Base-by-base conservation (phyloP, 2,329 filamentous ascomycete species). In the Cladosporium phlei region DNA sequence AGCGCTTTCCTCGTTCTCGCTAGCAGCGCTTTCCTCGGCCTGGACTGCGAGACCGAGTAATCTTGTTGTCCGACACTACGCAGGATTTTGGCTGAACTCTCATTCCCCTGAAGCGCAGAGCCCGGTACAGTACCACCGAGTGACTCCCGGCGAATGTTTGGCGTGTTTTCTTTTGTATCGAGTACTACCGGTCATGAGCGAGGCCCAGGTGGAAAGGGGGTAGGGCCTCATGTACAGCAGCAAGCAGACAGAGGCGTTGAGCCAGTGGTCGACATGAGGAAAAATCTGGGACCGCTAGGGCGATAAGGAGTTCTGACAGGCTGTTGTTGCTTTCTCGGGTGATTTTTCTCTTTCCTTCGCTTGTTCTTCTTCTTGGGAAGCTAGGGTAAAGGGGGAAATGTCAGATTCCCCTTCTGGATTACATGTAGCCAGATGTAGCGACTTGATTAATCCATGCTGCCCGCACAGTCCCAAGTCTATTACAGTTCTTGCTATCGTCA, bases 81-180 rank as follows among this genome's bases (percentile, higher is more conserved):
- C 20, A 16, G 7, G 14, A 12, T 3, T 2, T 20, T 10, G 7
- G n/a, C n/a, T 21, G 12, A 16, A 7, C 12, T 4, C 14, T 17
- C 3, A 5, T 16, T 21, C 9, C 6, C 8, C 7, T 27, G 35
- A 22, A 10, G n/a, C 14, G 21, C 35, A 38, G n/a, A n/a, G n/a
- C n/a, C n/a, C n/a, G n/a, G n/a, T 7, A 10, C 21, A 22, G 14
- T 10, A 16, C 12, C 35, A 27, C 22, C 28, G n/a, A n/a, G n/a
- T n/a, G n/a, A n/a, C n/a, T n/a, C n/a, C n/a, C n/a, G n/a, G n/a
- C n/a, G n/a, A n/a, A n/a, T n/a, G n/a, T n/a, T n/a, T n/a, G n/a
- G n/a, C n/a, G n/a, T n/a, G n/a, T 7, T 38, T 27, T 38, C 35
- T 27, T 38, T 38, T 38, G 35, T 38, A 38, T 38, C 10, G 35